Base-by-base conservation (phyloP, 1,284 basidiomycete species). In the Pseudozyma thailandica region DNA sequence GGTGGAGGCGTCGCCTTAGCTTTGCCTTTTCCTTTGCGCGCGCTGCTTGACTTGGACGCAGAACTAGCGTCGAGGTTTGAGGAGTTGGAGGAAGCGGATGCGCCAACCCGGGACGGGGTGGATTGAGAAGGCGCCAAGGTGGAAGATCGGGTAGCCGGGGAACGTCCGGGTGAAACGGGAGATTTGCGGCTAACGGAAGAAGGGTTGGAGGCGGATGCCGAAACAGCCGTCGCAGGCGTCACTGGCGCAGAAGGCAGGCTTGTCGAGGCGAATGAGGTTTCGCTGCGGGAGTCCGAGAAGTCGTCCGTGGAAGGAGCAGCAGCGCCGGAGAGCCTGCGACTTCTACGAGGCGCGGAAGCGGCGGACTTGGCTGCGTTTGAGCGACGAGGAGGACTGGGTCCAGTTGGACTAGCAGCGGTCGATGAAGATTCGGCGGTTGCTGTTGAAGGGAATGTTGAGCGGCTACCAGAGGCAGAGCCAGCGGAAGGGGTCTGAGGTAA, bases 61-160 rank as follows among this genome's bases (percentile, higher is more conserved):
- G 39, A 46, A 20, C 10, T 25, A 31, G 51, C 23, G 23, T 38
- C 46, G 33, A 55, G 37, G 23, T 38, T 44, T 16, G 59, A 50
- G 25, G 52, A 50, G 27, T 56, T 42, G 42, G 55, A 55, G 27
- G 59, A 37, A 5, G 44, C 27, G 31, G 43, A 41, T 37, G 61
- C 33, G 53, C 61, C 52, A 51, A 52, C 52, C 68, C 61, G 43
- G 31, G 56, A 59, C 21, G 63, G 63, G 63, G 57, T 60, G 52
- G 63, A 47, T 39, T 52, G 63, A 38, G 21, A 30, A 25, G 56
- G 52, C 63, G 57, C 48, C 63, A 66, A 60, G 57, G 63, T 66
- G 56, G 52, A 55, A 52, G 52, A 49, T 27, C 45, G 53, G 18
- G 57, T 51, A 31, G 53, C 57, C 44, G 49, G 63, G 28, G 52